Evolutionary conservation across 805 yeast genomes (phyloP).

Genomic region (Spathaspora arborariae): DNA sequence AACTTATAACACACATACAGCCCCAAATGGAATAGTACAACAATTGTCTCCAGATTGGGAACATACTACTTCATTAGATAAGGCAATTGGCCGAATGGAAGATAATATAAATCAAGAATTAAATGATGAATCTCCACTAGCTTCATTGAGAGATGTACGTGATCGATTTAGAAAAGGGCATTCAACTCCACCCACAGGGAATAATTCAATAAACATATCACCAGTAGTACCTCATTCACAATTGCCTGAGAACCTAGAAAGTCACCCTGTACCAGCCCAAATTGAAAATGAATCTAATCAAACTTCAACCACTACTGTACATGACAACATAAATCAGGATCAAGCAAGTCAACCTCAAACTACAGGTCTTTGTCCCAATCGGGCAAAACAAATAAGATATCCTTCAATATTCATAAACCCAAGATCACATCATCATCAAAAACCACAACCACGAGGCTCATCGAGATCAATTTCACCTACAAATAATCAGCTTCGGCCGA

Average conservation of each 20-base stretch:
- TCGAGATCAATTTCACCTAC: no score
- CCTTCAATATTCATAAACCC: not conserved
- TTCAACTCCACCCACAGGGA: not conserved
- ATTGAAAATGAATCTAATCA: no score
- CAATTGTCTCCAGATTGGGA: no score
- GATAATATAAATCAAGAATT: not conserved
- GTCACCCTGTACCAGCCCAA: no score
- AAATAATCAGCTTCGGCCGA: no score
- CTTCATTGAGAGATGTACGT: not conserved
- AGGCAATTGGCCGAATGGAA: not conserved
- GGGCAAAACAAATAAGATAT: not conserved
- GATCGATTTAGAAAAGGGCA: not conserved
- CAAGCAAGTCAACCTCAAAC: not conserved
- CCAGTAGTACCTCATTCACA: no score
- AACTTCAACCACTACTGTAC: no score
- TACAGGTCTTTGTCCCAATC: not conserved
- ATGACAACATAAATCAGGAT: no score
- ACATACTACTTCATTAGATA: not conserved
- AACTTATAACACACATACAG: no score
- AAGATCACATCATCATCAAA: not conserved
- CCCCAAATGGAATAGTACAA: no score
- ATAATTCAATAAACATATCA: not conserved
- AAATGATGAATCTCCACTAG: slow-evolving; percentile 3
- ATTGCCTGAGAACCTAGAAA: no score
- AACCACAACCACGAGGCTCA: not conserved